Evolutionary conservation across 345 rosid genomes (phyloP), one percentile per base, ranked within the genome.

Genomic region (Pugionium cornutum): DNA sequence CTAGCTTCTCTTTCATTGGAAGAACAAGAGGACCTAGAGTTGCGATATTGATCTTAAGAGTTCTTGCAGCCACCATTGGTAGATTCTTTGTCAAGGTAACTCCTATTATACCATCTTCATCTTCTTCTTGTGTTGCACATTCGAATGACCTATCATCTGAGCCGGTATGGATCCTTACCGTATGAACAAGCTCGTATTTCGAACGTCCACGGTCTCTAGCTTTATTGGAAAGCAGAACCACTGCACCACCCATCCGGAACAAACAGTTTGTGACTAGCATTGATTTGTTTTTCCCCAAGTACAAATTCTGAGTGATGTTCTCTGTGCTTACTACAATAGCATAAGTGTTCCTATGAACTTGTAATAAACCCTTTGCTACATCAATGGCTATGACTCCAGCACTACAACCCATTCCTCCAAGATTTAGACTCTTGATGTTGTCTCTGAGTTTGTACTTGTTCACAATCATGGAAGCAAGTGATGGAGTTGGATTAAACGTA

Each of bases 1-100:
- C 73, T 35, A 85, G 79, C 53, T 85, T 86, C 75, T 88, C 86
- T 0, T 85, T 83, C 62, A 81, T 27, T 1, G 95, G 89, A 26
- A 88, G 89, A 41, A 88, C 84, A 25, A 83, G 73, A 2, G 87
- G 95, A 8, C 89, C 91, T 0, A 88, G 71, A 1, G 80, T 80
- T 0, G 87, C 80, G 62, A 88, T 83, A 35, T 83, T 88, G 5
- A 80, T 79, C 79, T 82, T 82, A 6, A 88, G 67, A 9, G 89
- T 83, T 35, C 85, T 83, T 6, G 86, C 91, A 0, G 89, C 91
- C 1, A 82, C 83, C 1, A 73, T 70, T 72, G 82, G 85, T 34
- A 88, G 78, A 64, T 88, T 84, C 74, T 82, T 88, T 3, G 91
- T 82, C 62, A 88, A 80, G 1, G 82, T 60, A 44, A 88, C 78